phyloP scores from a whole-genome alignment of 1,284 basidiomycete species.

The Ustilago bromivora region DNA sequence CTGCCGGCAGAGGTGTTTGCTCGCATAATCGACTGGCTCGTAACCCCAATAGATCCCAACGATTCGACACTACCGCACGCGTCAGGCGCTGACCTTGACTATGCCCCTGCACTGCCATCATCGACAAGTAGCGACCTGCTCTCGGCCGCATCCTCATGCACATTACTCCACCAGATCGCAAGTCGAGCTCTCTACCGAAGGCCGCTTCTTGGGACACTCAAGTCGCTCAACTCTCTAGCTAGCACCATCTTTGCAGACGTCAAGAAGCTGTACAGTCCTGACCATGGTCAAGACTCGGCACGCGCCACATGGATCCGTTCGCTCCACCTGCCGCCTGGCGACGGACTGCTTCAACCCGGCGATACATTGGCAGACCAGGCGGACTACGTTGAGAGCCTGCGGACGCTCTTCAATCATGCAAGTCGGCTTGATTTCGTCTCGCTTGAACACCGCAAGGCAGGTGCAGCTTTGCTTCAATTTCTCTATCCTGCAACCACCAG shows the following conservation, averaged over 20 bases:
- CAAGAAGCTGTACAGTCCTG: constrained; percentile 10
- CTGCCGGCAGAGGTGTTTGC: constrained; percentile 38
- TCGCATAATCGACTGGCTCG: constrained; percentile 26
- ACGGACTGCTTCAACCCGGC: constrained; percentile 36
- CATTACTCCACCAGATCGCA: constrained; percentile 22
- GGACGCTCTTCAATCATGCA: constrained; percentile 35
- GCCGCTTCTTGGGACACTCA: constrained; percentile 29
- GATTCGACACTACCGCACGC: constrained; percentile 34
- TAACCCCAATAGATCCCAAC: constrained; percentile 21
- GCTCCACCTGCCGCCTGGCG: constrained; percentile 34
- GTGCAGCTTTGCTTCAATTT: constrained; percentile 32
- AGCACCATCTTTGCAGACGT: constrained; percentile 18
- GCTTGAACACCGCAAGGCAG: constrained; percentile 37
- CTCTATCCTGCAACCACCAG: constrained; percentile 26
- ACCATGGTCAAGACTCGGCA: neutral
- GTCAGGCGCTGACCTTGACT: constrained; percentile 15
- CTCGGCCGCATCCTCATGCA: constrained; percentile 16
- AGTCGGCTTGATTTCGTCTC: constrained; percentile 26
- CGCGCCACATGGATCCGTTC: constrained; percentile 16
- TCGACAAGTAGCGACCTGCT: constrained; percentile 20
- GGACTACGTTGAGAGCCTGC: constrained; percentile 30
- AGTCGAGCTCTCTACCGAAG: constrained; percentile 11
- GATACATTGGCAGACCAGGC: constrained; percentile 42
- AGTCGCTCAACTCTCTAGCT: constrained; percentile 27
- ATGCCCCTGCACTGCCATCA: constrained; percentile 15